Percentiles rank a stretch among this genome's conserved stretches.
These are phyloP conservation scores for carrot (Daucus carota) DNA, from an alignment of 129 eudicot species.

Conservation along the genomic window DH1_v3.0 NC_030386.2:6028501-6029000, in stretches of 20 bases:
- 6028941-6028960: too few species aligned
- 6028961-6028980: too few species aligned
- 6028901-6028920: too few species aligned
- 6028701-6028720: background rate
- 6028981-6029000: too few species aligned
- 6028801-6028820: background rate
- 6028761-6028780: background rate
- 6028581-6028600: slow-evolving; percentile 85
- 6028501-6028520: background rate
- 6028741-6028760: background rate
- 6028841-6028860: background rate
- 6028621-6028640: slow-evolving; percentile 84
- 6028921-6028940: too few species aligned
- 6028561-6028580: slow-evolving; percentile 72
- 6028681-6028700: slow-evolving; percentile 2
- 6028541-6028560: background rate
- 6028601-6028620: slow-evolving; percentile 97
- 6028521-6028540: background rate
- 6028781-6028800: background rate
- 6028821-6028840: background rate
- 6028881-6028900: background rate
- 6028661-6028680: slow-evolving; percentile 8
- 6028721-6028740: background rate
- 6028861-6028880: background rate
- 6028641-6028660: slow-evolving; percentile 80